Conservation (phyloP, 2,329 filamentous ascomycete genomes). For the Teratosphaeria viscida region DNA sequence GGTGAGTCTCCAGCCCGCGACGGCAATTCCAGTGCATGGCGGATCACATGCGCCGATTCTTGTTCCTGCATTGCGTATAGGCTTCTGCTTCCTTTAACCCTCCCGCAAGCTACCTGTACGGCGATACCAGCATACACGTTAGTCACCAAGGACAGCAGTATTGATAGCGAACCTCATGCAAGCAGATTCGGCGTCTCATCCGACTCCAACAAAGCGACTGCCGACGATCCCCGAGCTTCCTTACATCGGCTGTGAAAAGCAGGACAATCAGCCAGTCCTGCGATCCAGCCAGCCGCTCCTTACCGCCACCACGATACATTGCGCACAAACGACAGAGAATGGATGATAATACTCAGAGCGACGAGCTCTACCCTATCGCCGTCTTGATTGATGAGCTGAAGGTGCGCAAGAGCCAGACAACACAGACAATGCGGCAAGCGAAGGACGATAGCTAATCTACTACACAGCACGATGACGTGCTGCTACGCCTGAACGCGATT, state of each 20-base stretch:
- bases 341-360: constrained; percentile 84
- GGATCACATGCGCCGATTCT: constrained; percentile 2
- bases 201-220: background rate
- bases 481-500: constrained; percentile 95
- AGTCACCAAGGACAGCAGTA: background rate
- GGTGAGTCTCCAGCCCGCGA: background rate
- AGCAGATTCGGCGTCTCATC: background rate
- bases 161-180: background rate
- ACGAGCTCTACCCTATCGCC: constrained; percentile 99
- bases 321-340: constrained; percentile 39
- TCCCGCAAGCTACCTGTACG: background rate
- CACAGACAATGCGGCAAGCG: background rate
- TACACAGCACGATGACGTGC: constrained; percentile 86
- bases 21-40: background rate
- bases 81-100: background rate
- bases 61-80: constrained; percentile 2
- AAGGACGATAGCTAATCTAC: background rate
- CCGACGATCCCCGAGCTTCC: background rate
- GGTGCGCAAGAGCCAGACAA: constrained; percentile 44
- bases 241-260: background rate
- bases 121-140: background rate
- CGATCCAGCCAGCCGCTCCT: background rate
- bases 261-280: background rate
- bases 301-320: background rate
- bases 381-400: constrained; percentile 99